Percentiles rank a stretch among this genome's conserved stretches.
phyloP scores from a whole-genome alignment of 2,329 filamentous ascomycete species.

The Tolypocladium cylindrosporum region DNA sequence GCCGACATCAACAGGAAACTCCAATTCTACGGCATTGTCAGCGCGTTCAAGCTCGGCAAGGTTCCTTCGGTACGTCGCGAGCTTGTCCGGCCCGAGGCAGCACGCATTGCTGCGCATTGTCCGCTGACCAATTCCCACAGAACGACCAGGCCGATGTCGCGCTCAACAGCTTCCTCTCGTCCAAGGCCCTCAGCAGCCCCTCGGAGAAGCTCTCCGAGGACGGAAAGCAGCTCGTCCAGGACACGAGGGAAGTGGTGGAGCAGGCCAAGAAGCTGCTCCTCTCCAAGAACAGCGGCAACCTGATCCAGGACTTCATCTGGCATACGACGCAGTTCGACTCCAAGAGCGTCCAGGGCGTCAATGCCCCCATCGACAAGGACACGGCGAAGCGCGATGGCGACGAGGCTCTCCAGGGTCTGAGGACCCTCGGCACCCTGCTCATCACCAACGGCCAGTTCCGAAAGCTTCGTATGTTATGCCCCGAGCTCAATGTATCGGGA shows the following conservation, averaged over 20 bases:
- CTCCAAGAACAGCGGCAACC: slow-evolving; percentile 89
- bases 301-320: slow-evolving; percentile 96
- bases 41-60: slow-evolving; percentile 81
- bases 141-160: slow-evolving; percentile 96
- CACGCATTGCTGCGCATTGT: not conserved
- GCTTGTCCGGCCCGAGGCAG: not conserved
- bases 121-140: slow-evolving; percentile 26
- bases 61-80: slow-evolving; percentile 64
- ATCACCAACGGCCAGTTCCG: slow-evolving; percentile 96
- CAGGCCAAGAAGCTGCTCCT: slow-evolving; percentile 78
- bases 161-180: slow-evolving; percentile 75
- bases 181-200: slow-evolving; percentile 58
- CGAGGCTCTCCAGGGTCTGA: slow-evolving; percentile 72
- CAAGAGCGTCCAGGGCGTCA: slow-evolving; percentile 50
- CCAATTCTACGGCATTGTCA: slow-evolving; percentile 83
- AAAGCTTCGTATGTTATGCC: slow-evolving; percentile 61
- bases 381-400: slow-evolving; percentile 74
- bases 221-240: slow-evolving; percentile 66
- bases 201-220: slow-evolving; percentile 72
- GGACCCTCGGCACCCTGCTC: slow-evolving; percentile 78
- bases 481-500: not conserved
- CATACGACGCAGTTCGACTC: slow-evolving; percentile 69
- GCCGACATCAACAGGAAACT: slow-evolving; percentile 86
- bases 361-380: slow-evolving; percentile 63
- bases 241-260: slow-evolving; percentile 70